Conservation (phyloP, 495 filamentous ascomycete species). For the Talaromyces adpressus region DNA sequence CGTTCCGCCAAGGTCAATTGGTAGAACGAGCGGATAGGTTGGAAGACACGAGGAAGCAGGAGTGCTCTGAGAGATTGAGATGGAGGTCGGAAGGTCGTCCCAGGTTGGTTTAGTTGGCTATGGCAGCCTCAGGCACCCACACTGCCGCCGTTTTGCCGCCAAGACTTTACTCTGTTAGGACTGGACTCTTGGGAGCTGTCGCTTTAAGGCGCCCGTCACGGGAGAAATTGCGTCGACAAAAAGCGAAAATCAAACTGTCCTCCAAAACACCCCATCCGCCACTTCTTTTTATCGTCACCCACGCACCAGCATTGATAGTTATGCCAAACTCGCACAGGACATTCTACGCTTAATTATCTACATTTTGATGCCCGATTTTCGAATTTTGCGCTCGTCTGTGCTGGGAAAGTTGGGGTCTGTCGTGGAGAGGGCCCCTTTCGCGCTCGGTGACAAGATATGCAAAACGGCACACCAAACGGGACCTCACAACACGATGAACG, state of each 20-base stretch:
- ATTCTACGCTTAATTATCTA: conserved; percentile 44
- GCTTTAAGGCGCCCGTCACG: background rate
- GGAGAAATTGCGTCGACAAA: conserved; percentile 16
- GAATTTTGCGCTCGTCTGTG: conserved; percentile 53
- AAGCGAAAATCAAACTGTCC: conserved; percentile 31
- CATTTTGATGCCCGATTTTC: conserved; percentile 60
- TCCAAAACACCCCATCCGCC: conserved; percentile 27
- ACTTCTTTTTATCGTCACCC: conserved; percentile 30
- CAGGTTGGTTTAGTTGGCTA: conserved; percentile 20
- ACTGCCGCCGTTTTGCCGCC: conserved; percentile 15
- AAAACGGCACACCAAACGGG: conserved; percentile 47
- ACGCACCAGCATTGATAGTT: conserved; percentile 42
- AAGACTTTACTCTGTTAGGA: background rate
- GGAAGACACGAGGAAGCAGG: conserved; percentile 11
- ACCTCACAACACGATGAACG: conserved; percentile 39
- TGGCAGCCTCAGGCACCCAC: conserved; percentile 18
- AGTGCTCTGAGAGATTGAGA: conserved; percentile 21
- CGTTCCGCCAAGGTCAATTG: conserved; percentile 22
- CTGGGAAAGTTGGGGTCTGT: conserved; percentile 60
- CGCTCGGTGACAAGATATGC: conserved; percentile 49
- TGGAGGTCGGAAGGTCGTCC: conserved; percentile 15
- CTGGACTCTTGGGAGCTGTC: no score
- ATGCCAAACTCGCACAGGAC: conserved; percentile 54
- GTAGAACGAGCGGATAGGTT: conserved; percentile 13
- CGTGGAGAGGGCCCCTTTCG: conserved; percentile 39